A percentile compares a stretch with the other conserved stretches of the same genome.
phyloP scores from a whole-genome alignment of 2,329 filamentous ascomycete genomes.

The Aspergillus luchuensis region DNA sequence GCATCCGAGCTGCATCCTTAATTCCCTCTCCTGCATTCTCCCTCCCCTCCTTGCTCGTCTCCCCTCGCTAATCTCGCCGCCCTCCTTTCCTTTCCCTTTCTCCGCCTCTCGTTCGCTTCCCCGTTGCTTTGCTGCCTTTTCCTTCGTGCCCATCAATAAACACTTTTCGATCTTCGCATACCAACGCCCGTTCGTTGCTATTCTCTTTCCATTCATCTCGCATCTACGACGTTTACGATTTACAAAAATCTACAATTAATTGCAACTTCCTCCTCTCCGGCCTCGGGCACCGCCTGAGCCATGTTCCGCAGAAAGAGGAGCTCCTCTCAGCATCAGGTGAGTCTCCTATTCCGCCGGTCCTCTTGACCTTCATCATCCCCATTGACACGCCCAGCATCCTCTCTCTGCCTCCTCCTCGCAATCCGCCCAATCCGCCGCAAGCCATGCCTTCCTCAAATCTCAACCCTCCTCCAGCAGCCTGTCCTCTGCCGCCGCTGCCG shows the following conservation, averaged over 20 bases:
- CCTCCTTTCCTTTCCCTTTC: constrained; percentile 8
- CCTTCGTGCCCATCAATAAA: neutral
- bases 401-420: constrained; percentile 66
- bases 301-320: constrained; percentile 48
- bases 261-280: constrained; percentile 1
- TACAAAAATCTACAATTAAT: neutral
- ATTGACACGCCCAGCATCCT: constrained; percentile 51
- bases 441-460: constrained; percentile 74
- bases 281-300: constrained; percentile 14
- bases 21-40: neutral
- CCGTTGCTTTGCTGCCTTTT: neutral
- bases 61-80: neutral
- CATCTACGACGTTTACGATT: constrained; percentile 4
- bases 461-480: constrained; percentile 66
- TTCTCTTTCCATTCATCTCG: neutral
- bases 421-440: constrained; percentile 76
- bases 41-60: constrained; percentile 3
- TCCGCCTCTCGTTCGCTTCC: neutral
- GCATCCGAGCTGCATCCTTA: neutral
- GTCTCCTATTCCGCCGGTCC: constrained; percentile 12
- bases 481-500: constrained; percentile 82
- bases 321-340: constrained; percentile 44
- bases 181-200: constrained; percentile 7
- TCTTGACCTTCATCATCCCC: neutral
- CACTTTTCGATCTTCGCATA: neutral